Conservation (phyloP, 169 alveolate genomes). For the Plasmodium reichenowi region DNA sequence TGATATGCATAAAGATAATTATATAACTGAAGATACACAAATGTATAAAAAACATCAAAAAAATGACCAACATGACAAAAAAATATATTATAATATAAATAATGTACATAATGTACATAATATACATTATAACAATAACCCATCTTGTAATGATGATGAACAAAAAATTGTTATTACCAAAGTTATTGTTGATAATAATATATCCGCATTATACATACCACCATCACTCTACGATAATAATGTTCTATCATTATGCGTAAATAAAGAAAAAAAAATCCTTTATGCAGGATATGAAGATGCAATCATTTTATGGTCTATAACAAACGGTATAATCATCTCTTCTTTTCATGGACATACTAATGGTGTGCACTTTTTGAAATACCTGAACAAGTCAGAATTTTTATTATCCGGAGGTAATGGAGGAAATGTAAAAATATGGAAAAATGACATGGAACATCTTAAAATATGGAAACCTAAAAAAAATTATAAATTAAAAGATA, state of each 20-base stretch:
- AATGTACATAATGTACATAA: too few species aligned
- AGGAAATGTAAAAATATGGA: conserved; percentile 72
- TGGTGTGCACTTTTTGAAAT: conserved; percentile 63
- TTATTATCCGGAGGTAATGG: conserved; percentile 71
- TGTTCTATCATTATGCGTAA: conserved; percentile 42
- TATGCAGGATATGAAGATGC: conserved; percentile 77
- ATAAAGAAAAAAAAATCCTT: conserved; percentile 55
- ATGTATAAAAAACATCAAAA: background rate
- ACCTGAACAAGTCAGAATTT: conserved; percentile 40
- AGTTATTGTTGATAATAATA: conserved; percentile 51
- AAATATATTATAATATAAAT: background rate
- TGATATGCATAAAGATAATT: too few species aligned
- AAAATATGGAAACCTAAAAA: conserved; percentile 68
- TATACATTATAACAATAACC: too few species aligned
- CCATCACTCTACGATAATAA: conserved; percentile 52
- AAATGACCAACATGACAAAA: background rate
- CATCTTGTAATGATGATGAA: background rate
- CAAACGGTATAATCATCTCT: conserved; percentile 42
- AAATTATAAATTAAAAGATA: conserved; percentile 18
- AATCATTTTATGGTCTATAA: conserved; percentile 62
- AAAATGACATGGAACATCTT: conserved; percentile 63
- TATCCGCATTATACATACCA: conserved; percentile 63
- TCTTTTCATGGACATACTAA: conserved; percentile 76
- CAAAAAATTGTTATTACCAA: conserved; percentile 4
- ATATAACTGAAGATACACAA: too few species aligned